Percentiles rank a stretch among this genome's conserved stretches.
Evolutionary conservation across 1,139 yeast genomes (phyloP).

Genomic region (Yamadazyma mexicana): DNA sequence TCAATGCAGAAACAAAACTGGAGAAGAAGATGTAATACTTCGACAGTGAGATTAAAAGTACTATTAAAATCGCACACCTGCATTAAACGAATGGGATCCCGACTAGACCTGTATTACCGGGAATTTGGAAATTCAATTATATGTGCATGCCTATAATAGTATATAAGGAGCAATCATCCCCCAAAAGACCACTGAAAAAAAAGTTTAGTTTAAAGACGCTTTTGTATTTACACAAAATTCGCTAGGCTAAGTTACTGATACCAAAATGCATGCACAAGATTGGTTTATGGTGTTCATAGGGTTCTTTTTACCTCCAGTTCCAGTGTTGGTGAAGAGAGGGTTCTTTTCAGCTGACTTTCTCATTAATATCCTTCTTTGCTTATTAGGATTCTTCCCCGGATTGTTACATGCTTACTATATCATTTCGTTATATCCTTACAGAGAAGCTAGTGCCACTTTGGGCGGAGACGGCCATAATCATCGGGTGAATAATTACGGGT

Average conservation of each 20-base stretch:
- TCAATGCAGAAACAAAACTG: too few relatives aligned
- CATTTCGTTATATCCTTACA: slow-evolving; percentile 54
- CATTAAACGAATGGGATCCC: too few relatives aligned
- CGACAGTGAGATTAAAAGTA: too few relatives aligned
- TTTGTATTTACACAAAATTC: too few relatives aligned
- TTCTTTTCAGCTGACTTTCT: slow-evolving; percentile 67
- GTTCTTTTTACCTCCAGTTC: slow-evolving; percentile 80
- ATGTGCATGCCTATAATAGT: neutral
- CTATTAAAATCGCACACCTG: neutral
- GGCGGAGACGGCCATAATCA: slow-evolving; percentile 35
- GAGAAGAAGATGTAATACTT: too few relatives aligned
- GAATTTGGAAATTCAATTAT: too few relatives aligned
- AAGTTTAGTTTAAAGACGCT: too few relatives aligned
- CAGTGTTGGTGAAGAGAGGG: slow-evolving; percentile 79
- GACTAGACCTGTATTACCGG: neutral
- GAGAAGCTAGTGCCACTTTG: slow-evolving; percentile 28
- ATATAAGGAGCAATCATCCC: slow-evolving; percentile 3
- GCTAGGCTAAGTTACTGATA: too few relatives aligned
- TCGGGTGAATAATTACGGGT: slow-evolving; percentile 27
- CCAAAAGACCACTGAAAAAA: too few relatives aligned
- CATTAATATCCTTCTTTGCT: slow-evolving; percentile 72
- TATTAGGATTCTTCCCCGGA: slow-evolving; percentile 84
- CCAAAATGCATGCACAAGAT: slow-evolving; percentile 66
- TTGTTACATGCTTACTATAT: slow-evolving; percentile 64
- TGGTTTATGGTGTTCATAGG: slow-evolving; percentile 79